Base-by-base conservation (phyloP, 1,284 basidiomycete species). In the Termitomyces sp. region DNA sequence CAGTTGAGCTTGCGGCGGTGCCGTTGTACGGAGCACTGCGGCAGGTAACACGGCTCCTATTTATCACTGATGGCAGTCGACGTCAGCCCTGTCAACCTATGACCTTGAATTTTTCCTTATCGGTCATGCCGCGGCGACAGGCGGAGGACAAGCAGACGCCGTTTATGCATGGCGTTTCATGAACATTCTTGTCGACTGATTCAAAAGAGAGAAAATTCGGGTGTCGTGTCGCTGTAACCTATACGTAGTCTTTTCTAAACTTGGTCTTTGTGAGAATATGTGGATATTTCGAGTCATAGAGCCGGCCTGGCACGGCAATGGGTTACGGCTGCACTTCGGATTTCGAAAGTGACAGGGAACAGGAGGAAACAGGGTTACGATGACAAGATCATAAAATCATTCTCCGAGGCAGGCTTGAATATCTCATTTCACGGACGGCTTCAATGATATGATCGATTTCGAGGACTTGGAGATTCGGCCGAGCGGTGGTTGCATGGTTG, bases 81-180 rank as follows among this genome's bases (percentile, higher is more conserved):
- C 11, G 33, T 4, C 45, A 33, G 21, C 45, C 45, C 45, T 46
- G 34, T 26, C 45, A 46, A n/a, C 26, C 4, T 24, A 24, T 24
- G 21, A 24, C 39, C 21, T 30, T 35, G n/a, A 46, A 46, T 35
- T 18, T 46, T 35, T 37, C 45, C 45, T 46, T 46, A 46, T 46
- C 26, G 7, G 16, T 46, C n/a, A 33, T 24, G 21, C 21, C 13
- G 9, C 19, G 42, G 3, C 24, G 16, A 31, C 30, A 31, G 19
- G 31, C 19, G 31, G 43, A 45, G n/a, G 43, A 21, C 30, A n/a
- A 26, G 28, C 5, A 13, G 14, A 34, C 13, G 39, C 18, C 11
- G 11, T 39, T 24, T 40, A 40, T 14, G 30, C 31, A 33, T n/a
- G 43, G 19, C 31, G n/a, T 46, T 33, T 46, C 44, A n/a, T n/a